Evolutionary conservation across 2,329 filamentous ascomycete genomes (phyloP).

Genomic region (Piedraia hortae): DNA sequence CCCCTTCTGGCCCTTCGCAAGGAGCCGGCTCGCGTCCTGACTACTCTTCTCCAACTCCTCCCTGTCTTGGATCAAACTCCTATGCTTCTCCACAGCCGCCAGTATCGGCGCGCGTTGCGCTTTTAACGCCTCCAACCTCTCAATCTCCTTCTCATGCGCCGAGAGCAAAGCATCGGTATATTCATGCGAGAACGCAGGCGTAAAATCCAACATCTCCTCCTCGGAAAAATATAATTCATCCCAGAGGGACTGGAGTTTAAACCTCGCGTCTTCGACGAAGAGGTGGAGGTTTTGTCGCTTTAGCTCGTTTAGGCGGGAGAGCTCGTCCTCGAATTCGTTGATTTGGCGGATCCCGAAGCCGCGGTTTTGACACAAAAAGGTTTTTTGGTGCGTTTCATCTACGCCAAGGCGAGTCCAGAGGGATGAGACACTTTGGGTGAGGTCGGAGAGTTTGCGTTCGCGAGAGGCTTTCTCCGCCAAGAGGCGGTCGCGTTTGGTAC

Average conservation of each 20-base stretch:
- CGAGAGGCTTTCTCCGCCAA: slow-evolving; percentile 67
- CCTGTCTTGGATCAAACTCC: slow-evolving; percentile 55
- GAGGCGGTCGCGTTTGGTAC: slow-evolving; percentile 51
- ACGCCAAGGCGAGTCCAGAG: slow-evolving; percentile 76
- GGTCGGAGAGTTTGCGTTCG: slow-evolving; percentile 49
- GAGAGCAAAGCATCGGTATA: slow-evolving; percentile 88
- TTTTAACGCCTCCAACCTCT: slow-evolving; percentile 48
- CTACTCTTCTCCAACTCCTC: slow-evolving; percentile 72
- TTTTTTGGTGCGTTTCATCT: slow-evolving; percentile 55
- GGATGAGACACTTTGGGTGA: slow-evolving; percentile 50
- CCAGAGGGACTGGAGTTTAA: slow-evolving; percentile 82
- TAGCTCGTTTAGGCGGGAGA: slow-evolving; percentile 61
- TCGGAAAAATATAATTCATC: slow-evolving; percentile 82
- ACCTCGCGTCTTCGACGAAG: slow-evolving; percentile 83
- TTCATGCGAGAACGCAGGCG: slow-evolving; percentile 71
- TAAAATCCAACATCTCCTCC: slow-evolving; percentile 96
- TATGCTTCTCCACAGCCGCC: slow-evolving; percentile 58
- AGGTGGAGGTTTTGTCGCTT: slow-evolving; percentile 87
- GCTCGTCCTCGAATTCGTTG: slow-evolving; percentile 86
- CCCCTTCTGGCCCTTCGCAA: slow-evolving; percentile 75
- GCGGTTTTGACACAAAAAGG: slow-evolving; percentile 63
- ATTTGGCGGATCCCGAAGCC: slow-evolving; percentile 78
- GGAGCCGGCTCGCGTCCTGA: slow-evolving; percentile 78
- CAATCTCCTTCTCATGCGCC: slow-evolving; percentile 79
- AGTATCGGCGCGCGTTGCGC: slow-evolving; percentile 73